These are phyloP conservation scores for Teunomyces stri DNA, from an alignment of 805 yeast species.

Conservation along the genomic window DNA sequence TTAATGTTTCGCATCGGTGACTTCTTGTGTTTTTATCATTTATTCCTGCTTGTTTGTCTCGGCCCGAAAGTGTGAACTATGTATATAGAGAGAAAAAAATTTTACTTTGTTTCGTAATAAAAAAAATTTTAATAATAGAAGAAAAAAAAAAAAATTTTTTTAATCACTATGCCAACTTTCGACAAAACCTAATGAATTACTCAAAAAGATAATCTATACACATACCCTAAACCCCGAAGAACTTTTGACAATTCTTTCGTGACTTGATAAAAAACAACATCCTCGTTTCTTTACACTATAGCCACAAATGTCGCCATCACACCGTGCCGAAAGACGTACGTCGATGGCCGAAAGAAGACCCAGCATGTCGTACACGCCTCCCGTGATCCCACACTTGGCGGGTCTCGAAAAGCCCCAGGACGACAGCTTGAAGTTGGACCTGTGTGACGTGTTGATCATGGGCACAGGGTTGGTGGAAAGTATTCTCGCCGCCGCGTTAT, in stretches of 20 bases:
- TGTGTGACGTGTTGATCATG: slow-evolving; percentile 81
- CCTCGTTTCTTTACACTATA: no score
- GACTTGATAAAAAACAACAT: no score
- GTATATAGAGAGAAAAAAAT: neutral
- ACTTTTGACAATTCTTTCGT: no score
- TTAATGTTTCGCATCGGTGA: neutral
- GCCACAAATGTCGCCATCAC: slow-evolving; percentile 2
- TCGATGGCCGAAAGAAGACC: slow-evolving; percentile 71
- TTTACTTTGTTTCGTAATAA: neutral
- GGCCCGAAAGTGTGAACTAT: neutral
- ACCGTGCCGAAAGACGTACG: slow-evolving; percentile 47
- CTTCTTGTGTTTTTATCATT: neutral
- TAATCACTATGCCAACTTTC: slow-evolving; percentile 2
- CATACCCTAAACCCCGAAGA: no score
- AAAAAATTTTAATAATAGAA: neutral
- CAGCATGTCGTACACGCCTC: slow-evolving; percentile 42
- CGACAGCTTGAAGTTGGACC: slow-evolving; percentile 60
- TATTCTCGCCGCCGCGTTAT: slow-evolving; percentile 85
- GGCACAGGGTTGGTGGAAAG: slow-evolving; percentile 93
- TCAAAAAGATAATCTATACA: neutral
- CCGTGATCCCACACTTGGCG: slow-evolving; percentile 66
- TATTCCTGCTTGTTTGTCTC: neutral
- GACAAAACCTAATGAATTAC: slow-evolving; percentile 1
- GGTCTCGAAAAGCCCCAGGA: slow-evolving; percentile 73
- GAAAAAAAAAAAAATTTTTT: neutral